A percentile compares a stretch with the other conserved stretches of the same genome.
phyloP scores from a whole-genome alignment of 371 early-diverging fungal species.

The Lichtheimia ramosa region DNA sequence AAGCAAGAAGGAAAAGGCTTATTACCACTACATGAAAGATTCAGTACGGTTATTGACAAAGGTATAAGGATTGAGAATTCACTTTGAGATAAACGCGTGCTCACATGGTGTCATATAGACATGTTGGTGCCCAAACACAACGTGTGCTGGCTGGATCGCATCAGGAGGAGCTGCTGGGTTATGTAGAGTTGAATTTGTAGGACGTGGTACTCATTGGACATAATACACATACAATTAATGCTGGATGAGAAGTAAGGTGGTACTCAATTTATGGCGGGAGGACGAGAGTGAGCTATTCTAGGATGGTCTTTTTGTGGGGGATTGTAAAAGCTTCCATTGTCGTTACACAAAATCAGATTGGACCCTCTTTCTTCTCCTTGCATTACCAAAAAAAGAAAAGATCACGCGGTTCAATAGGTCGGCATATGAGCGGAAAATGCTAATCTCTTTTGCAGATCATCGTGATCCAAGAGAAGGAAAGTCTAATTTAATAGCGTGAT shows the following conservation, averaged over 20 bases:
- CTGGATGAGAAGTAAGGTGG: no score
- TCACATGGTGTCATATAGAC: no score
- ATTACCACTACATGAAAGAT: not conserved
- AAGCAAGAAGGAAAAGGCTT: not conserved
- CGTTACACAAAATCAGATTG: not conserved
- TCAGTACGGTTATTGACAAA: not conserved
- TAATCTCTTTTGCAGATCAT: no score
- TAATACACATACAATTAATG: not conserved
- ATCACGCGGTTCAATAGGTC: no score
- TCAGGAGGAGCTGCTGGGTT: constrained; percentile 18
- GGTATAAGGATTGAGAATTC: not conserved
- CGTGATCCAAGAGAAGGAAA: no score
- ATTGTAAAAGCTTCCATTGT: no score
- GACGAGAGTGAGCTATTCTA: no score
- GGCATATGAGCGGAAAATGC: no score
- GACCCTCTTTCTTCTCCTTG: constrained; percentile 2
- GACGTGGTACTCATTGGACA: constrained; percentile 15
- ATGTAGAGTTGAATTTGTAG: constrained; percentile 22
- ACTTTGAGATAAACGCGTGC: not conserved
- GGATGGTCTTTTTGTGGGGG: no score
- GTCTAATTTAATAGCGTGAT: no score
- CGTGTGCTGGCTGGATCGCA: constrained; percentile 13
- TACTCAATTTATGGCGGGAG: no score
- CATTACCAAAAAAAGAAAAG: no score
- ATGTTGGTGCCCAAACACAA: constrained; percentile 17